Evolutionary conservation across 805 yeast species (phyloP), one percentile per base, ranked within the genome.

Genomic region (Wickerhamiella australiensis): DNA sequence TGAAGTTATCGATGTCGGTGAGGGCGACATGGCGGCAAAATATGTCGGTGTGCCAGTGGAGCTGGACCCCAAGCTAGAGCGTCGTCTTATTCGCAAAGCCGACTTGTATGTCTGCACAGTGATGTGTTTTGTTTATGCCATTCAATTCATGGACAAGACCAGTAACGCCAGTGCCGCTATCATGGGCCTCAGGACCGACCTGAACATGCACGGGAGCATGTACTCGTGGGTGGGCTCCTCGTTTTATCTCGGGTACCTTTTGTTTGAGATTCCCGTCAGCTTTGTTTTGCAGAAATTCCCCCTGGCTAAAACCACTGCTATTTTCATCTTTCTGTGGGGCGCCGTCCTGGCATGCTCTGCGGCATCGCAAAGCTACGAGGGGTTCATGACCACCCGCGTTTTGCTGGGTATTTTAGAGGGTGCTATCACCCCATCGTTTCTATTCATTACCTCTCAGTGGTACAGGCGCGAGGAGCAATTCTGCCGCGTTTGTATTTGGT

Each of bases 161-260:
- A 65, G 81, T 3, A 71, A 68, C 44, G 66, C 76, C 20, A 72
- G 70, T 42, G 77, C 80, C 1, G 70, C 79, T 5, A 71, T 78
- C 35, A 68, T 73, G 72, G 81, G 78, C 42, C 63, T 73, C 45
- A 63, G 66, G 54, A 60, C 57, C 7, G 79, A 69, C 51, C 61
- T 70, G 54, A 64, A 65, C 51, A 75, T 76, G 76, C 54, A 55
- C 50, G 75, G 72, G 36, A 62, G 53, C 53, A 59, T 51, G 68
- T 69, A 59, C 41, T 53, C 56, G 45, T 75, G 82, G 79, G 64
- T 73, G 13, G 76, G 80, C n/a, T 70, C 80, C 1, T 71, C 77
- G 7, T 79, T 79, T 55, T 79, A 78, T 57, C 60, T 82, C 36
- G 88, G 87, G 2, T 82, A 80, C 59, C 61, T 82, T 45, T 67